A percentile compares a stretch with the other conserved stretches of the same genome.
Evolutionary conservation across 495 filamentous ascomycete genomes (phyloP).

Genomic region (Lophiostoma macrostomum): DNA sequence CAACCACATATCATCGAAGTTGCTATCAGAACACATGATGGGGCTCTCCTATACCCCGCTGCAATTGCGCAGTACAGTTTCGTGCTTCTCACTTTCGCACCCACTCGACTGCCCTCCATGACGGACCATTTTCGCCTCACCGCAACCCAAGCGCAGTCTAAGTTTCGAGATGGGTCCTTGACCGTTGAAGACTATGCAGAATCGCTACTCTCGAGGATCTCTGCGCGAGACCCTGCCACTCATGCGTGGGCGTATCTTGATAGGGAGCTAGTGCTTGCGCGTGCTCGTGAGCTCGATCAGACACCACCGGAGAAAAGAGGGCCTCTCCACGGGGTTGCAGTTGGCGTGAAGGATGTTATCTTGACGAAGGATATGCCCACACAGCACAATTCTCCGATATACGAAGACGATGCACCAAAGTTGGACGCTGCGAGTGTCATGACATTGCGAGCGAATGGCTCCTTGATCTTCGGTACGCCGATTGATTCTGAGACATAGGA

Average conservation of each 20-base stretch:
- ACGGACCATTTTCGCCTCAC: conserved; percentile 40
- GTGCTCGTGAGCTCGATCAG: conserved; percentile 51
- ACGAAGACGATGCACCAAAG: conserved; percentile 39
- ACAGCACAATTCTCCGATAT: conserved; percentile 50
- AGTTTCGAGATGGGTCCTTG: conserved; percentile 37
- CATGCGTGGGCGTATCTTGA: conserved; percentile 56
- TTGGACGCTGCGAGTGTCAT: conserved; percentile 47
- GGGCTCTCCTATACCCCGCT: too few relatives aligned
- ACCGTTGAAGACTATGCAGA: conserved; percentile 53
- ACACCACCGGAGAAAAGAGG: conserved; percentile 48
- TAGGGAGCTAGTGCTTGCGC: conserved; percentile 46
- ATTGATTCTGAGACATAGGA: background rate
- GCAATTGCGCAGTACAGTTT: too few relatives aligned
- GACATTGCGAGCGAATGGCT: conserved; percentile 47
- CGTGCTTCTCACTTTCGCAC: background rate
- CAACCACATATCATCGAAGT: background rate
- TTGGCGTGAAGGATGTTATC: conserved; percentile 60
- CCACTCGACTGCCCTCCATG: background rate
- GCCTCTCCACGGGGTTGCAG: conserved; percentile 52
- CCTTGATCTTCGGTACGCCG: conserved; percentile 48
- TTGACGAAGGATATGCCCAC: conserved; percentile 59
- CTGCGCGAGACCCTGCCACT: conserved; percentile 46
- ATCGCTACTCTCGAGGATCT: conserved; percentile 51
- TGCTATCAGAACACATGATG: too few relatives aligned
- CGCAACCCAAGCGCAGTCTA: conserved; percentile 41